Base-by-base conservation (phyloP, 2,329 filamentous ascomycete species). In the Zelopaecilomyces penicillatus region DNA sequence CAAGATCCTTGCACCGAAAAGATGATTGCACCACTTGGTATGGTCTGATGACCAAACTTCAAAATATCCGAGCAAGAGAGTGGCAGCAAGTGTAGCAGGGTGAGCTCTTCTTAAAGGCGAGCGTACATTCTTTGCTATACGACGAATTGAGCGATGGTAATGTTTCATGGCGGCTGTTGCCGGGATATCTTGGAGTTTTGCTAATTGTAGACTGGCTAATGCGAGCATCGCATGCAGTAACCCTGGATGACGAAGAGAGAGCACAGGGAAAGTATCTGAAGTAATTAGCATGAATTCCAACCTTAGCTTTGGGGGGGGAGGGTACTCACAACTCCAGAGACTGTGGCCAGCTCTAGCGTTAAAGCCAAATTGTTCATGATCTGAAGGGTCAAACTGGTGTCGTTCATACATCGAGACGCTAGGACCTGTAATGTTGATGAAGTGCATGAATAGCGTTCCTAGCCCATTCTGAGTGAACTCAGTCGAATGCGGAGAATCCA, bases 21-120 rank as follows among this genome's bases (percentile, higher is more conserved):
- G 71, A 65, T 97, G 93, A 50, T 86, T 91, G 57, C 87, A 93
- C 93, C 93, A 98, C 62, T 95, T 95, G 44, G 85, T 82, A 56
- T 97, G 91, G 53, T 98, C 91, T 26, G 89, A 91, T 32, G 85
- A 85, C 82, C 91, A 93, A 12, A 96, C 87, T 62, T 97, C 93
- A 57, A 95, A 97, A 61, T 89, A 97, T 0, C 83, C 87, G 6
- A 98, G 74, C 6, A 97, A 69, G 32, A 96, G 70, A 0, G 87
- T 89, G 2, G 90, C 89, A 6, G 90, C 91, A n/a, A 97, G 69
- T 0, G 89, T 96, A 1, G 87, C 81, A 6, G 87, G 78, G 45
- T 88, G 81, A 6, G 82, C 80, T 43, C 89, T 80, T 54, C 82
- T 80, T 38, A 72, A 74, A 0, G 80, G 71, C 28, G 85, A 76